A percentile compares a stretch with the other conserved stretches of the same genome.
phyloP scores from a whole-genome alignment of 805 yeast genomes.

The Nakazawaea holstii region DNA sequence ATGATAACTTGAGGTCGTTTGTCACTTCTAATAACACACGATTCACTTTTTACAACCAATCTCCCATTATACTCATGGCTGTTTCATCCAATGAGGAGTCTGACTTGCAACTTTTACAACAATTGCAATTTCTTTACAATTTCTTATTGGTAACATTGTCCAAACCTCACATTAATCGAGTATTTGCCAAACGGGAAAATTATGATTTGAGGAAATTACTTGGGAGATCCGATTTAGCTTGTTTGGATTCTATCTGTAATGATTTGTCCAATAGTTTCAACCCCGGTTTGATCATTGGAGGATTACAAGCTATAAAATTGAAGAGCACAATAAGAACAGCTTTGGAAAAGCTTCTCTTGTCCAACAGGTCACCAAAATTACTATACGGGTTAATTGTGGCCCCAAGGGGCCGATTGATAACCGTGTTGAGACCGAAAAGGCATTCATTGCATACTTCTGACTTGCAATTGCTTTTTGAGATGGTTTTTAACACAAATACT shows the following conservation, averaged over 20 bases:
- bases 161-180: slow-evolving; percentile 66
- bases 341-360: slow-evolving; percentile 49
- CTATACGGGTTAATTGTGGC: slow-evolving; percentile 73
- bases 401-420: slow-evolving; percentile 57
- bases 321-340: slow-evolving; percentile 51
- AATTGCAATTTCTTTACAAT: slow-evolving; percentile 67
- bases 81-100: slow-evolving; percentile 54
- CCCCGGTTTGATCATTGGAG: slow-evolving; percentile 59
- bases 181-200: slow-evolving; percentile 67
- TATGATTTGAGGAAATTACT: slow-evolving; percentile 76
- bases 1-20: slow-evolving; percentile 42
- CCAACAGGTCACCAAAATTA: slow-evolving; percentile 45
- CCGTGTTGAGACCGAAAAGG: slow-evolving; percentile 67
- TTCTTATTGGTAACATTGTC: slow-evolving; percentile 79
- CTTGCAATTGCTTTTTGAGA: slow-evolving; percentile 64
- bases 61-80: slow-evolving; percentile 73
- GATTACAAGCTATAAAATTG: slow-evolving; percentile 59
- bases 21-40: slow-evolving; percentile 39
- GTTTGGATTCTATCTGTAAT: slow-evolving; percentile 58
- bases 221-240: slow-evolving; percentile 69
- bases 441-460: slow-evolving; percentile 83
- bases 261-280: slow-evolving; percentile 44
- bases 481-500: slow-evolving; percentile 57
- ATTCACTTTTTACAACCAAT: slow-evolving; percentile 55
- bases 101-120: slow-evolving; percentile 47